phyloP scores from a whole-genome alignment of 139 green algal species.

The Eudorina sp. region DNA sequence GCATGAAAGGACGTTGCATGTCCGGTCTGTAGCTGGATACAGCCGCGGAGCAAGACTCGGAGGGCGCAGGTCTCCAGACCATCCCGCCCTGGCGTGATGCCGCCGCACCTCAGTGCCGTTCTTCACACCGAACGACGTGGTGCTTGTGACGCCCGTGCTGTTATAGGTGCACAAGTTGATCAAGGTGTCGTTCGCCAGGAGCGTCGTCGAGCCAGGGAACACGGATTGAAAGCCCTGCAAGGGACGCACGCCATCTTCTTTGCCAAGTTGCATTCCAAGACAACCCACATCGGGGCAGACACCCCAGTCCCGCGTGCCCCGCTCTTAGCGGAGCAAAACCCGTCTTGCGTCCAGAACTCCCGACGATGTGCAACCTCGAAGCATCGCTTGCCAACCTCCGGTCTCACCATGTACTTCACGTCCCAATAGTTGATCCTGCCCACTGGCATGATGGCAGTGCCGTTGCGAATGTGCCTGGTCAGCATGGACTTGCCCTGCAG shows the following conservation, averaged over 20 bases:
- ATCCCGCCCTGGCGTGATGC: too few species aligned
- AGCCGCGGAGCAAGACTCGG: background rate
- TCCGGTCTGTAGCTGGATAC: background rate
- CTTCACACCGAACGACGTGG: background rate
- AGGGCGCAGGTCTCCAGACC: too few species aligned
- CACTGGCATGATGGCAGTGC: slow-evolving; percentile 18
- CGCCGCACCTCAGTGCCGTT: slow-evolving; percentile 4
- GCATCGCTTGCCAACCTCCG: too few species aligned
- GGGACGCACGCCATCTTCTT: too few species aligned
- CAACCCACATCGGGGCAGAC: too few species aligned
- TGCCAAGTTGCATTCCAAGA: background rate
- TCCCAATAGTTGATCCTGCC: slow-evolving; percentile 44
- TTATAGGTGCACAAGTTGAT: slow-evolving; percentile 40
- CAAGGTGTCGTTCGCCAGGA: slow-evolving; percentile 40
- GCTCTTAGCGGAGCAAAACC: too few species aligned
- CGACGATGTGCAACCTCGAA: too few species aligned
- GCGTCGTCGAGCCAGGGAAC: background rate
- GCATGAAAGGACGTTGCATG: too few species aligned
- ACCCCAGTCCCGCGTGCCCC: too few species aligned
- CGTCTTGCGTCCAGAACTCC: too few species aligned
- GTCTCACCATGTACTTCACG: too few species aligned
- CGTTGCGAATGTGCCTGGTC: slow-evolving; percentile 30
- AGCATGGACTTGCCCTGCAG: background rate
- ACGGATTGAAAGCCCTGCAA: slow-evolving; percentile 12
- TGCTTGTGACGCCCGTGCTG: background rate